These are phyloP conservation scores for Alternaria burnsii DNA, from an alignment of 2,329 filamentous ascomycete species.

Conservation along the genomic window DNA sequence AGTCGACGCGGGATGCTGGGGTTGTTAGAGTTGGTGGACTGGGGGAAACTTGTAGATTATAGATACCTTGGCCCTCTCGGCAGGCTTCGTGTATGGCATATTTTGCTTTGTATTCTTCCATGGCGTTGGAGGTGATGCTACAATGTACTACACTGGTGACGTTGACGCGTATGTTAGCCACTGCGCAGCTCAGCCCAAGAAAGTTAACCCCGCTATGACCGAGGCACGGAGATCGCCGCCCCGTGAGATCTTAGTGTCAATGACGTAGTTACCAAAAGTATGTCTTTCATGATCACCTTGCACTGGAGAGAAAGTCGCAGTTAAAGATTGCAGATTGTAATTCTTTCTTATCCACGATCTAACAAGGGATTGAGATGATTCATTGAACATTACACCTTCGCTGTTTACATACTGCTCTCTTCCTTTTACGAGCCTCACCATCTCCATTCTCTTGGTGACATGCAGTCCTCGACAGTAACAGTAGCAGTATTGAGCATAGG, in stretches of 20 bases:
- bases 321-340: not conserved
- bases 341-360: not conserved
- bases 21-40: conserved; percentile 68
- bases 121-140: not conserved
- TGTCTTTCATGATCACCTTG: not conserved
- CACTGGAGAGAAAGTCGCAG: not conserved
- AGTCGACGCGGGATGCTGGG: conserved; percentile 75
- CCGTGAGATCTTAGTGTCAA: not conserved
- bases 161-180: not conserved
- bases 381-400: not conserved
- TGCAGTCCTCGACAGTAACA: not conserved
- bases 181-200: not conserved
- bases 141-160: not conserved
- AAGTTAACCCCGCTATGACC: conserved; percentile 11
- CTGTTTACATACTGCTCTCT: no score
- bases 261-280: conserved; percentile 4
- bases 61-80: conserved; percentile 81
- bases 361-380: not conserved
- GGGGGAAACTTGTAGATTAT: conserved; percentile 1
- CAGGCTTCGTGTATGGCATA: conserved; percentile 89
- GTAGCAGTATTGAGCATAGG: not conserved
- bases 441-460: not conserved
- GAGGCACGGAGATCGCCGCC: conserved; percentile 10
- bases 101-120: conserved; percentile 60
- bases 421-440: not conserved